Evolutionary conservation across 1,284 basidiomycete genomes (phyloP).

Genomic region (Anthracocystis panici-leucophaei): DNA sequence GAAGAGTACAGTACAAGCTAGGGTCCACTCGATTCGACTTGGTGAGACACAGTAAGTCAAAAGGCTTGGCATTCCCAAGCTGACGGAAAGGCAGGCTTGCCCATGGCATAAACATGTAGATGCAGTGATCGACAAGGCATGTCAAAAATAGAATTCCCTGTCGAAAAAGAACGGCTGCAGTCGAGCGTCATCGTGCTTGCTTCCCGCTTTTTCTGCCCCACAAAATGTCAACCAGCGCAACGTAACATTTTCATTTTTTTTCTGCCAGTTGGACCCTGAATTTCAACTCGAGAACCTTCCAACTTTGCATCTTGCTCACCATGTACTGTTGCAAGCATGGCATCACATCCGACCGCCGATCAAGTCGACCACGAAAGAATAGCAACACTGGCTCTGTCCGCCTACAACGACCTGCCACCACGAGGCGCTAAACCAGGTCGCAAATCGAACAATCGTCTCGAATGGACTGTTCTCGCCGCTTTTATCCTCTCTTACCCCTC

Average conservation of each 20-base stretch:
- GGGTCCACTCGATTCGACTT: background rate
- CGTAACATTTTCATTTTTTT: background rate
- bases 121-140: constrained; percentile 2
- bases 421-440: constrained; percentile 47
- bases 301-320: background rate
- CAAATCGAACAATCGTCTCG: constrained; percentile 38
- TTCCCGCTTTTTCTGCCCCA: background rate
- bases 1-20: background rate
- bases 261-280: constrained; percentile 18
- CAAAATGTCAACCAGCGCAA: background rate
- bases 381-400: constrained; percentile 13
- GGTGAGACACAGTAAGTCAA: background rate
- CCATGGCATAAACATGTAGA: background rate
- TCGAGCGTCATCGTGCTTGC: constrained; percentile 14
- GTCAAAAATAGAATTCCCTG: background rate
- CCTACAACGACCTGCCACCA: constrained; percentile 38
- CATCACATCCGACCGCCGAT: background rate
- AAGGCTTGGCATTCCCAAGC: constrained; percentile 8
- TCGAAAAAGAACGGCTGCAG: constrained; percentile 3
- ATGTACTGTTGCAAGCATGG: constrained; percentile 5
- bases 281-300: background rate
- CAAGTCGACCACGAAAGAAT: constrained; percentile 32
- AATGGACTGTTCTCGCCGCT: constrained; percentile 59
- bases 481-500: constrained; percentile 32
- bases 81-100: background rate